A percentile compares a stretch with the other conserved stretches of the same genome.
Evolutionary conservation across 495 filamentous ascomycete genomes (phyloP).

Genomic region (Neurospora sp.): DNA sequence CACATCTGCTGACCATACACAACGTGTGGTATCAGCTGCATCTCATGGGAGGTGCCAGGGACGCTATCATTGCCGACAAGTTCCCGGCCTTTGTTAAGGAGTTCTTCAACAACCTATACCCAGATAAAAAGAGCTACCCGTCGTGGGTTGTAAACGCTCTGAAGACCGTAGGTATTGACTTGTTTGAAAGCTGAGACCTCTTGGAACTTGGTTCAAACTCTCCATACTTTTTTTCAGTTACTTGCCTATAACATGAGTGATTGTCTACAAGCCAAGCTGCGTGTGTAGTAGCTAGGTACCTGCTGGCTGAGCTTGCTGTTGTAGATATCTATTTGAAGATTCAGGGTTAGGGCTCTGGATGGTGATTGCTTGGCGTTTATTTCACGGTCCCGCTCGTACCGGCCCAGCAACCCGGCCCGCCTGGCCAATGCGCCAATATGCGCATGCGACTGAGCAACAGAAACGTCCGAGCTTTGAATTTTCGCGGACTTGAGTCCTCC

Average conservation of each 20-base stretch:
- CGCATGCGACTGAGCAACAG: background rate
- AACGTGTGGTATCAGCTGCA: slow-evolving; percentile 85
- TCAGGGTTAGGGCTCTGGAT: background rate
- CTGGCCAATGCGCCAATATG: background rate
- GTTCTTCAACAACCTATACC: slow-evolving; percentile 67
- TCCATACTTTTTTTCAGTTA: background rate
- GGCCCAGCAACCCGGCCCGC: background rate
- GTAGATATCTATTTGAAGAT: background rate
- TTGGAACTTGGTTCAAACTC: background rate
- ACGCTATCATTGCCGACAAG: slow-evolving; percentile 72
- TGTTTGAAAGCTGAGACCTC: slow-evolving; percentile 29
- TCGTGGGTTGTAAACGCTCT: slow-evolving; percentile 81
- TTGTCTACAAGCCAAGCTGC: background rate
- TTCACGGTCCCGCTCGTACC: background rate
- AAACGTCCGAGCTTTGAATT: background rate
- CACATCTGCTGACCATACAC: slow-evolving; percentile 89
- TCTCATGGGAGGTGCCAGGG: slow-evolving; percentile 64
- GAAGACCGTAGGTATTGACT: slow-evolving; percentile 72
- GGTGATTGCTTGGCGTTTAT: background rate
- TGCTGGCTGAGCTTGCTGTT: background rate
- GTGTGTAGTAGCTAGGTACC: background rate
- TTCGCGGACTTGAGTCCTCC: background rate
- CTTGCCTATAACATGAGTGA: background rate
- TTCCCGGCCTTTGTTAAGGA: slow-evolving; percentile 69
- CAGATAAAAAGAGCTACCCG: slow-evolving; percentile 59